Percentiles rank a stretch among this genome's conserved stretches.
Evolutionary conservation across 78 protist species (phyloP).

Genomic region (Dictyostelium brefeldianum): DNA sequence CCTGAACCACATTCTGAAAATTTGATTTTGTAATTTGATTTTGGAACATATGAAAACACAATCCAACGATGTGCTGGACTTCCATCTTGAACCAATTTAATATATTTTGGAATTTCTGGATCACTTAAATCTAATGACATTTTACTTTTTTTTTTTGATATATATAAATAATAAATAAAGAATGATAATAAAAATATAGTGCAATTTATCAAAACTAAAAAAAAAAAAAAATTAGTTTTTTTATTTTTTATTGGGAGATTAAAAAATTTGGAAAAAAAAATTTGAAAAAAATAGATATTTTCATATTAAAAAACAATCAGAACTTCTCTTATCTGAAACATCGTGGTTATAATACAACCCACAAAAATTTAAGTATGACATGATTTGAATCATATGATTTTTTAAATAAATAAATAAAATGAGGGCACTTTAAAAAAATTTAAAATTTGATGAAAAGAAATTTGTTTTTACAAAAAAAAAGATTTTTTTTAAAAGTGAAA

Average conservation of each 20-base stretch:
- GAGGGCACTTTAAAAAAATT: too few relatives aligned
- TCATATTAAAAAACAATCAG: too few relatives aligned
- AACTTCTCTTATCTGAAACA: too few relatives aligned
- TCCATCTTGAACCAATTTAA: slow-evolving; percentile 69
- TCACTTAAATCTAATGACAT: slow-evolving; percentile 57
- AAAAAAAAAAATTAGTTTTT: neutral
- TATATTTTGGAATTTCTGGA: slow-evolving; percentile 30
- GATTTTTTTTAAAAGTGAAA: too few relatives aligned
- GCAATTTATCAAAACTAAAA: slow-evolving; percentile 13
- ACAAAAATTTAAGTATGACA: too few relatives aligned
- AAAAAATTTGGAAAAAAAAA: neutral
- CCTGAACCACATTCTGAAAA: slow-evolving; percentile 74
- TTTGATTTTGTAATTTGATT: slow-evolving; percentile 54
- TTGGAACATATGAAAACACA: slow-evolving; percentile 78
- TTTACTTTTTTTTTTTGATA: neutral
- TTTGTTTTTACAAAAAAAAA: too few relatives aligned
- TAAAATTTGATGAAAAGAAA: too few relatives aligned
- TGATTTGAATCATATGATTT: too few relatives aligned
- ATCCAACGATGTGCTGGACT: slow-evolving; percentile 28
- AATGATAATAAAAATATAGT: slow-evolving; percentile 2
- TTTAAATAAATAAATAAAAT: too few relatives aligned
- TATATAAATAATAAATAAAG: slow-evolving; percentile 10
- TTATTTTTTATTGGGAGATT: too few relatives aligned
- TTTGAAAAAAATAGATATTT: too few relatives aligned
- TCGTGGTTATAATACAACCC: too few relatives aligned